Evolutionary conservation across 1,284 basidiomycete genomes (phyloP), one percentile per base, ranked within the genome.

Genomic region (Anthracocystis walkeri): DNA sequence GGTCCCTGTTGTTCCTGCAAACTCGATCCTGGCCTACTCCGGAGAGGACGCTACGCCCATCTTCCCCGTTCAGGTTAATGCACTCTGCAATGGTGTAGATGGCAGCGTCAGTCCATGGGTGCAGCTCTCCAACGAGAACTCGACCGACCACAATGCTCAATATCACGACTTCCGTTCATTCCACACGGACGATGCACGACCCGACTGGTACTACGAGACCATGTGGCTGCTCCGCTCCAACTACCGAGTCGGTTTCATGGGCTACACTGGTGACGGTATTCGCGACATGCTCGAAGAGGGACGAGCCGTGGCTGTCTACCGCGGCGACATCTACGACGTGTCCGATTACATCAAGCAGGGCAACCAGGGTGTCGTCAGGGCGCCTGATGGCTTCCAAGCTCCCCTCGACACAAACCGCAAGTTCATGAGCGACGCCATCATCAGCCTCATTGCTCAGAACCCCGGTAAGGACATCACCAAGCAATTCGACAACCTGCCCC

Each of bases 41-140:
- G 95, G 96, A 12, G 85, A 88, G 14, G 88, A 91, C 56, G 89
- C 93, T 1, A 91, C 93, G 52, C 86, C 89, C 64, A 87, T 99
- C 55, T 98, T 99, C 89, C 97, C 96, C 12, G 92, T 99, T 20
- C 96, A 99, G 88, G 95, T 99, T 84, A 93, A 91, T 82, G 94
- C 96, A 1, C 88, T 99, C 5, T 99, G 97, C 86, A 92, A 93
- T 70, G 95, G 96, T 55, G 88, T 93, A 38, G 88, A 88, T 20
- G 94, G 94, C 44, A 88, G 87, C 3, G 90, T 98, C 79, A 93
- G 90, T 80, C 94, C 94, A 0, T 97, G 91, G 86, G 90, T 98
- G 18, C 89, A 90, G 7, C 88, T 97, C 51, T 90, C 91, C 80
- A 90, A 92, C 10, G 89, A 88, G 71, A 99, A 99, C 87, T 89